Base-by-base conservation (phyloP, 2,329 filamentous ascomycete species). In the Apiospora kogelbergensis region DNA sequence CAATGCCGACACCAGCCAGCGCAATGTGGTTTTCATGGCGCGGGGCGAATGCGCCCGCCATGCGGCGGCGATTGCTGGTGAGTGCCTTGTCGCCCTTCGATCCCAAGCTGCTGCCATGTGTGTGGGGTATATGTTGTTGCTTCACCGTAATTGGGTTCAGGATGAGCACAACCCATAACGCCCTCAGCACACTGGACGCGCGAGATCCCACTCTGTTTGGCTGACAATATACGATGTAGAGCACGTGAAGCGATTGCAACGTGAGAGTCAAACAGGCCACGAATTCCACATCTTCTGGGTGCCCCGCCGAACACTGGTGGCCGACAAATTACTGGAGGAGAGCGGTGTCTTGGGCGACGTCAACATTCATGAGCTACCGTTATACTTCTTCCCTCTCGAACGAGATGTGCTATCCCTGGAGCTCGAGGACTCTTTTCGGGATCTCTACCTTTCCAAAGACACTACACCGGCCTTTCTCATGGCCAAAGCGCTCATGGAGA, bases 271-370 rank as follows among this genome's bases (percentile, higher is more conserved):
- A 76, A 93, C 91, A 63, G 93, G 94, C 73, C 96, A 99, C 87
- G 95, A 99, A 75, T 97, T 98, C 78, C 95, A 95, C 72, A 92
- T 99, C 74, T 95, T 98, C 78, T 98, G 96, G 93, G 93, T 97
- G 53, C 95, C 97, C 6, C 90, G 96, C 69, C 92, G 96, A 71
- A 98, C 96, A 4, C 85, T 97, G 68, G 91, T 98, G 68, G 96
- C 94, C 74, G 94, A 98, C 79, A 91, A 94, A 78, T 88, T 98
- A 65, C 86, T 99, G 46, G 96, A 99, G 80, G 94, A 97, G 77
- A 92, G 93, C 46, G 96, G 95, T 33, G 93, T 99, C 17, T 86
- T 98, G 65, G 97, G 96, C 69, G 96, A 99, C 79, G 92, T 95
- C 71, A 98, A 90, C 76, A 91, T 98, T 73, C 88, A 91, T 69